phyloP scores from a whole-genome alignment of 306 rosid genomes.

The Parietaria judaica region DNA sequence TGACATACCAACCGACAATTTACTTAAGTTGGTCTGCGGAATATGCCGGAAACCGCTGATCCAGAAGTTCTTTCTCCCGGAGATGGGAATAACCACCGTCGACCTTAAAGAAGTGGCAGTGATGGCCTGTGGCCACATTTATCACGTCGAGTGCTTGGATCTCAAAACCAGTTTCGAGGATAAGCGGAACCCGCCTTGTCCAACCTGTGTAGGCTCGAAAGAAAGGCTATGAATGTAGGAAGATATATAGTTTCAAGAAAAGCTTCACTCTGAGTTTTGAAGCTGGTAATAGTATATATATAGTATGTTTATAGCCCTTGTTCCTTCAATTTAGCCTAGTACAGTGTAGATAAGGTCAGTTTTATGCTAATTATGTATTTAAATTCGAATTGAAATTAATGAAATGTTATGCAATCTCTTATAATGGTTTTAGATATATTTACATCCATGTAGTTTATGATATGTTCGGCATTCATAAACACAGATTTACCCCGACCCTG shows the following conservation, averaged over 20 bases:
- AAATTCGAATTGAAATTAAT: neutral
- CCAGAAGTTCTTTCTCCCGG: conserved; percentile 42
- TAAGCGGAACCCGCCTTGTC: conserved; percentile 66
- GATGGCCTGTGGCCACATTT: conserved; percentile 79
- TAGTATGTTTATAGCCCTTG: conserved; percentile 13
- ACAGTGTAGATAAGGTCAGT: neutral
- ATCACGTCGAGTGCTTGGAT: conserved; percentile 87
- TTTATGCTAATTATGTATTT: conserved; percentile 8
- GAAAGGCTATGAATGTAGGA: conserved; percentile 14
- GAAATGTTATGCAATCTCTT: neutral
- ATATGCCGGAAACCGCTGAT: conserved; percentile 62
- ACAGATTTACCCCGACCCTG: too few relatives aligned
- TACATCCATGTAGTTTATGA: too few relatives aligned
- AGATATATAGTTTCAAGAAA: conserved; percentile 8
- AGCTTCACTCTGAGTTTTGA: conserved; percentile 1
- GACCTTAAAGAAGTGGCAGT: conserved; percentile 74
- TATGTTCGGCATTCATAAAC: too few relatives aligned
- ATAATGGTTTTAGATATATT: neutral
- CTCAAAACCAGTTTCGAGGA: conserved; percentile 46
- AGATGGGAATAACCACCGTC: conserved; percentile 31
- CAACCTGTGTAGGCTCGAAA: conserved; percentile 35
- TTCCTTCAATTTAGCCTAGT: neutral
- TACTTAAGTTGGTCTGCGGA: conserved; percentile 47
- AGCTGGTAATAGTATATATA: conserved; percentile 4
- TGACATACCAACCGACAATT: conserved; percentile 31